phyloP scores from a whole-genome alignment of 2,329 filamentous ascomycete genomes.

The Tolypocladium ophioglossoides region DNA sequence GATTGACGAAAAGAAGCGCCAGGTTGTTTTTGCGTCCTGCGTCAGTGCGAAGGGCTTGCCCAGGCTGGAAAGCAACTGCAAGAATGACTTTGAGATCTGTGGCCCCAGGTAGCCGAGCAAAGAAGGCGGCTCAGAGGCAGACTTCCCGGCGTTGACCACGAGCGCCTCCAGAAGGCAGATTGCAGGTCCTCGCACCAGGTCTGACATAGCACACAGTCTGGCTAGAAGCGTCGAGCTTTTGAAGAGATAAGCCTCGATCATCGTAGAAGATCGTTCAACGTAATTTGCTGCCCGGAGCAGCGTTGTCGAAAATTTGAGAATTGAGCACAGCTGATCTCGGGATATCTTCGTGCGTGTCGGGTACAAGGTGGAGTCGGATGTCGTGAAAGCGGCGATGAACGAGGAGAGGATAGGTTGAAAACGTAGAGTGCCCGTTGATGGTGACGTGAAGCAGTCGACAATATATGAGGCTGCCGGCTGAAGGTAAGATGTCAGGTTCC shows the following conservation, averaged over 20 bases:
- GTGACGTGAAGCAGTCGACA: slow-evolving; percentile 64
- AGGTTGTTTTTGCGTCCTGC: slow-evolving; percentile 57
- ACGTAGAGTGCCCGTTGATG: slow-evolving; percentile 57
- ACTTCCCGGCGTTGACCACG: slow-evolving; percentile 57
- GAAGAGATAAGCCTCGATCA: slow-evolving; percentile 70
- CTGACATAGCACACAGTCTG: slow-evolving; percentile 61
- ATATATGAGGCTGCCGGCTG: slow-evolving; percentile 66
- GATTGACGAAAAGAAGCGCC: slow-evolving; percentile 78
- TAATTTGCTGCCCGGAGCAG: slow-evolving; percentile 61
- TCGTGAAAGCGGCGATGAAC: slow-evolving; percentile 38
- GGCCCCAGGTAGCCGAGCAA: slow-evolving; percentile 83
- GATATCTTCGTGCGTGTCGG: slow-evolving; percentile 42
- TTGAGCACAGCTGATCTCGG: slow-evolving; percentile 51
- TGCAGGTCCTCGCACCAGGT: slow-evolving; percentile 54
- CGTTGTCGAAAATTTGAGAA: slow-evolving; percentile 55
- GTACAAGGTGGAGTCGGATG: slow-evolving; percentile 53
- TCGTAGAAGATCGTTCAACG: slow-evolving; percentile 49
- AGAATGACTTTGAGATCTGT: slow-evolving; percentile 72
- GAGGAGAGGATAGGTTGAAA: slow-evolving; percentile 69
- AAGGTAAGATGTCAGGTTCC: slow-evolving; percentile 48
- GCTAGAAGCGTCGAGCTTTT: slow-evolving; percentile 68
- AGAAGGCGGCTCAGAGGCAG: slow-evolving; percentile 72
- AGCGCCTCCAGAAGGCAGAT: slow-evolving; percentile 63
- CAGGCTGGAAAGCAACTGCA: slow-evolving; percentile 65
- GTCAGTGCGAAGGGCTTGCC: slow-evolving; percentile 63